These are phyloP conservation scores for Penicillium soppii DNA, from an alignment of 495 filamentous ascomycete genomes.

Conservation along the genomic window DNA sequence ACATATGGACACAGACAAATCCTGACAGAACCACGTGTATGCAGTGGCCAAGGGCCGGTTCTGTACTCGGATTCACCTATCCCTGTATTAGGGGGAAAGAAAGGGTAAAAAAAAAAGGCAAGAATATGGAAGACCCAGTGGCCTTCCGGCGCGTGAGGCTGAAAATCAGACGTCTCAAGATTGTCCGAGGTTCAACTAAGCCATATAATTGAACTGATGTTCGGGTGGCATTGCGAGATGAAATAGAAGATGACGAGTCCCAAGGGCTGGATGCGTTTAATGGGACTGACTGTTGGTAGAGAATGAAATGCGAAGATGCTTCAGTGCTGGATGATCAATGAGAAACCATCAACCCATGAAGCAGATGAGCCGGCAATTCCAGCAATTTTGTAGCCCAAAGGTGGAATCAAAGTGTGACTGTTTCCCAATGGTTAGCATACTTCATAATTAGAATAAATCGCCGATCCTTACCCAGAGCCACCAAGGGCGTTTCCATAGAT, in stretches of 20 bases:
- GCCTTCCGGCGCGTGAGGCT: background rate
- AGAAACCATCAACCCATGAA: slow-evolving; percentile 85
- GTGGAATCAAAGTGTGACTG: slow-evolving; percentile 87
- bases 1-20: slow-evolving; percentile 22
- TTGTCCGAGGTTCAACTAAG: too few relatives aligned
- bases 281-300: background rate
- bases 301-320: background rate
- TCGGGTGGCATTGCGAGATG: too few relatives aligned
- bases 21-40: slow-evolving; percentile 15
- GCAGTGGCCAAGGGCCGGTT: slow-evolving; percentile 12
- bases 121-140: background rate
- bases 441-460: background rate
- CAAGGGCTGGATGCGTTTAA: background rate
- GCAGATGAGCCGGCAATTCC: slow-evolving; percentile 83
- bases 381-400: slow-evolving; percentile 83
- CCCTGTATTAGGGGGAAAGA: background rate
- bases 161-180: too few relatives aligned
- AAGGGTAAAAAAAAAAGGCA: slow-evolving; percentile 5
- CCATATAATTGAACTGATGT: too few relatives aligned
- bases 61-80: slow-evolving; percentile 4
- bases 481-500: slow-evolving; percentile 80
- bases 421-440: slow-evolving; percentile 18
- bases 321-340: slow-evolving; percentile 75
- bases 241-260: background rate
- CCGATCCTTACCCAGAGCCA: slow-evolving; percentile 70